Conservation (phyloP, 371 early-diverging fungal species). For the Mortierella sp. region DNA sequence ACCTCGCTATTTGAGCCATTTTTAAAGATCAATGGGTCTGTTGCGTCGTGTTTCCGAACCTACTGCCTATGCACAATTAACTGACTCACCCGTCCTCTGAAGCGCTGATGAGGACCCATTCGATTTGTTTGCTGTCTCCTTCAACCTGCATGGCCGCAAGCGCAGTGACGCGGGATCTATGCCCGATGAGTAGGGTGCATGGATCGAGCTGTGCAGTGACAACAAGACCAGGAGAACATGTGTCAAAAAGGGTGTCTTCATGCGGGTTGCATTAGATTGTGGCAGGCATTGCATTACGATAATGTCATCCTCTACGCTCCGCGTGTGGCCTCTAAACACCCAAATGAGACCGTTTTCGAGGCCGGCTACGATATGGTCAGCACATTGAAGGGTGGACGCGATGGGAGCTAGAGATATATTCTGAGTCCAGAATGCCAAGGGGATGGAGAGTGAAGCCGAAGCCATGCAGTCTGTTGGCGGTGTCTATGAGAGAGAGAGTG, state of each 20-base stretch:
- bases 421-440: constrained; percentile 46
- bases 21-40: no score
- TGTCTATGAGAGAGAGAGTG: not conserved
- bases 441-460: constrained; percentile 48
- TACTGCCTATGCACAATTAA: no score
- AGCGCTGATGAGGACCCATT: constrained; percentile 72
- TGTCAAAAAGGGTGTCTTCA: not conserved
- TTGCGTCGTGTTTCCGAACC: no score
- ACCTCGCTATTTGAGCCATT: constrained; percentile 61
- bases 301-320: no score
- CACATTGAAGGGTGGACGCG: constrained; percentile 22
- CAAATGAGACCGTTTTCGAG: constrained; percentile 72
- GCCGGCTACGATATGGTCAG: constrained; percentile 61
- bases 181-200: constrained; percentile 68
- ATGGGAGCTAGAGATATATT: constrained; percentile 23
- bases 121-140: constrained; percentile 60
- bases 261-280: not conserved
- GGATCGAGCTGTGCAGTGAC: constrained; percentile 59
- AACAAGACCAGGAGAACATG: no score
- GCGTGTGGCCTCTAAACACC: constrained; percentile 56
- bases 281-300: constrained; percentile 3
- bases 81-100: constrained; percentile 75
- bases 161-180: constrained; percentile 66
- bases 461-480: constrained; percentile 12
- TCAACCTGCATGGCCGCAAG: constrained; percentile 63